phyloP scores from a whole-genome alignment of 2,329 filamentous ascomycete species.

The Eutypa lata region DNA sequence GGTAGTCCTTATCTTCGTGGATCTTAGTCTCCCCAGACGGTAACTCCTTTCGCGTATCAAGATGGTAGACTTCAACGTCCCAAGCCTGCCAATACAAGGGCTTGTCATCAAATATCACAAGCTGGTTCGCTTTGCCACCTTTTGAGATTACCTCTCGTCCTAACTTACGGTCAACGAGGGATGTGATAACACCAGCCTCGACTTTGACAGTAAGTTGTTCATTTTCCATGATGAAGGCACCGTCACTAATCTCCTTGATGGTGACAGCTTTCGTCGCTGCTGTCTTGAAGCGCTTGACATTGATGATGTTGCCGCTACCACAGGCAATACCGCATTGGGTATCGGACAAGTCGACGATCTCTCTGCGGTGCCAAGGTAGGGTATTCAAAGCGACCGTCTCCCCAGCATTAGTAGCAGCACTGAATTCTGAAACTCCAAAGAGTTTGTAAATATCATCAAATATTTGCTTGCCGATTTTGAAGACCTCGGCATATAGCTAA shows the following conservation, averaged over 20 bases:
- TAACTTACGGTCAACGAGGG: slow-evolving; percentile 71
- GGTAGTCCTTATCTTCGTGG: slow-evolving; percentile 67
- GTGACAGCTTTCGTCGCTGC: slow-evolving; percentile 46
- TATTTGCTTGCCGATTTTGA: slow-evolving; percentile 70
- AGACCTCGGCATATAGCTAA: slow-evolving; percentile 77
- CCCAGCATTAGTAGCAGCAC: slow-evolving; percentile 36
- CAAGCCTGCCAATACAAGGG: slow-evolving; percentile 96
- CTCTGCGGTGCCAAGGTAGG: slow-evolving; percentile 77
- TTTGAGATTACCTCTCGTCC: slow-evolving; percentile 75
- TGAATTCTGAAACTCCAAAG: slow-evolving; percentile 57
- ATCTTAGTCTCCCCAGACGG: slow-evolving; percentile 66
- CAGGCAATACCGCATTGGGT: slow-evolving; percentile 52
- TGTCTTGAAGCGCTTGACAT: slow-evolving; percentile 48
- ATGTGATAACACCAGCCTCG: slow-evolving; percentile 74
- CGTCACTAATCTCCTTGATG: slow-evolving; percentile 48
- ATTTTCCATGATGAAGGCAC: slow-evolving; percentile 77
- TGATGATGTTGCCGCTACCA: slow-evolving; percentile 52
- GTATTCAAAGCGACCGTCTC: slow-evolving; percentile 73
- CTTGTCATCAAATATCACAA: slow-evolving; percentile 96
- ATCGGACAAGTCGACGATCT: slow-evolving; percentile 64
- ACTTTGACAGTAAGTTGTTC: slow-evolving; percentile 71
- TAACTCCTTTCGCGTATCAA: slow-evolving; percentile 80
- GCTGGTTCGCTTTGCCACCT: slow-evolving; percentile 78
- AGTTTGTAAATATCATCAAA: slow-evolving; percentile 66
- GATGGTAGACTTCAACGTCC: slow-evolving; percentile 96